These are phyloP conservation scores for Austroboletus olivaceoglutinosus DNA, from an alignment of 1,284 basidiomycete species.

Conservation along the genomic window DNA sequence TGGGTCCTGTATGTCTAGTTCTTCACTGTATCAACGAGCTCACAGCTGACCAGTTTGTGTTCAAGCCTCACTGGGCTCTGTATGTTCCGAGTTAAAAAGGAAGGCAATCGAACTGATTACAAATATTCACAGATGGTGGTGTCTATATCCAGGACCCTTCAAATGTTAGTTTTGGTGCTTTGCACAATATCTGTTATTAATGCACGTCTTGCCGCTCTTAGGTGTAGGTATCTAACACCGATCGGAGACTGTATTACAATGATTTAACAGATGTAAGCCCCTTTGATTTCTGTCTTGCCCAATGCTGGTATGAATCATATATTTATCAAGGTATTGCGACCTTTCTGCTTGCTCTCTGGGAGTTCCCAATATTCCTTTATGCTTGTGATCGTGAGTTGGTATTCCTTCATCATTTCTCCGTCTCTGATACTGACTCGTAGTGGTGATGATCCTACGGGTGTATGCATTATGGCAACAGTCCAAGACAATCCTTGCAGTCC, in stretches of 20 bases:
- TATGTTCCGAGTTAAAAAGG: neutral
- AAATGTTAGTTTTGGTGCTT: neutral
- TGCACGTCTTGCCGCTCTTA: neutral
- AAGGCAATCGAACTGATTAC: neutral
- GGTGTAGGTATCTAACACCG: conserved; percentile 1
- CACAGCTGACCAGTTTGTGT: neutral
- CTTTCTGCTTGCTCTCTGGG: neutral
- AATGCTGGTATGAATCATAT: neutral
- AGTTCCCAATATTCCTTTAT: neutral
- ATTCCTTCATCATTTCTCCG: neutral
- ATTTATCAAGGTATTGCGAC: neutral
- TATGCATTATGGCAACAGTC: conserved; percentile 6
- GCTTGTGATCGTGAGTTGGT: conserved; percentile 1
- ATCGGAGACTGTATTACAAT: neutral
- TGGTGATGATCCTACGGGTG: conserved; percentile 5
- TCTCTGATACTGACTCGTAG: neutral
- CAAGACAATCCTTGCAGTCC: neutral
- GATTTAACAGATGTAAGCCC: conserved; percentile 1
- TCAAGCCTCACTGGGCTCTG: neutral
- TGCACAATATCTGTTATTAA: neutral
- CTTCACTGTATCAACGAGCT: no score
- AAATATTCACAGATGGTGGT: neutral
- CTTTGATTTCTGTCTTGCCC: neutral
- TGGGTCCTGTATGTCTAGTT: neutral
- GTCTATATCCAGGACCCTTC: neutral